Evolutionary conservation across 129 eudicot genomes (phyloP), one percentile per base, ranked within the genome.

Genomic region (Oenanthe sinensis): DNA sequence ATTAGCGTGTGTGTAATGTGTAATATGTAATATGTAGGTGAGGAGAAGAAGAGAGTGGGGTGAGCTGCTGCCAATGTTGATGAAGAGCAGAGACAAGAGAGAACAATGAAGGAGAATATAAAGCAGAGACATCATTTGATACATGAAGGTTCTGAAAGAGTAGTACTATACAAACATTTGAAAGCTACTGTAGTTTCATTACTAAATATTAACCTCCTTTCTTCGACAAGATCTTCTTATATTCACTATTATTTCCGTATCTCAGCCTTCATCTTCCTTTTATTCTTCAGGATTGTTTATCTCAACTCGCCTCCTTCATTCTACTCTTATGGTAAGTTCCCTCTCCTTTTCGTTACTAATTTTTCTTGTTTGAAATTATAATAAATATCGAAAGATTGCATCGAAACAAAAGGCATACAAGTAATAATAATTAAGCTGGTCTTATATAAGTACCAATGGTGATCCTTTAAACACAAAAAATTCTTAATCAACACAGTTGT

Each of bases 231-330:
- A 68, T 33, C 73, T 68, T 68, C 76, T 14, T 40, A 14, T 24
- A 15, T 28, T 74, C 28, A 0, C 50, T 46, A 13, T 46, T 24
- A 26, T 46, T 74, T 74, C 24, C 77, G 43, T 0, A 33, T 74
- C 77, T 74, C 60, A 9, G 28, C 14, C 77, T 42, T 78, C 33
- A 63, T 83, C 81, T 85, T 89, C 83, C 67, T 67, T 67, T 79
- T 54, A 44, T 81, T 50, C 42, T 83, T 45, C 79, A n/a, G 80
- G 89, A n/a, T 80, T 79, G 74, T 79, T 85, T 65, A 26, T 85
- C 79, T 82, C 88, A 79, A 78, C 87, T 81, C 84, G 81, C 81
- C 83, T 84, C 54, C 85, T 83, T 39, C 76, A 86, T 71, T 63
- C 82, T 54, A 44, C 83, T 72, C 75, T 72, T 26, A 10, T 83